Base-by-base conservation (phyloP, 169 alveolate species). In the Plasmodium adleri region DNA sequence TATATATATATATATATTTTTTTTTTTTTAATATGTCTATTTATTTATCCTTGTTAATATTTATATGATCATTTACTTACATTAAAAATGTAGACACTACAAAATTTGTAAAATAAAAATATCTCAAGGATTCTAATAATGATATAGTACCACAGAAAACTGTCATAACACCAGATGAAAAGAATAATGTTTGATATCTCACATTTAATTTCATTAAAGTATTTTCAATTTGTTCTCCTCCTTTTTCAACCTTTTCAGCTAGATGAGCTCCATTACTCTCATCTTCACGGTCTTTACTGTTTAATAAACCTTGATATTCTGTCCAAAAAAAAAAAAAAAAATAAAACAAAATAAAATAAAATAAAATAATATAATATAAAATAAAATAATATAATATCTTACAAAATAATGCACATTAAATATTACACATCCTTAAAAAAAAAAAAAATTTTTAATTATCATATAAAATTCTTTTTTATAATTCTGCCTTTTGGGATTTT, bases 221-320 rank as follows among this genome's bases (percentile, higher is more conserved):
- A 85, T 95, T 95, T 90, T 96, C 98, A 63, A 96, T 93, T 17
- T 96, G 90, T 52, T 97, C 98, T 17, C 98, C 98, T 20, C 98
- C 98, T 54, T 94, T 92, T 78, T 95, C 97, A 90, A 96, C 90
- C 71, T 78, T 78, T 66, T 78, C 90, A 50, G 90, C 90, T 70
- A 78, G 64, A 60, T 78, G 90, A 2, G 90, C 80, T 4, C 90
- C 78, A 59, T 78, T 78, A 9, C 72, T 66, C 54, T 78, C 90
- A 64, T 78, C 90, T 54, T 78, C 90, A 45, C 78, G 20, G 26
- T 78, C 90, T 66, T 78, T 78, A 26, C 80, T 56, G 71, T 78
- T 78, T 72, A 78, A 26, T 52, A 78, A 72, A n/a, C 80, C 80
- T 67, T 78, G 90, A 60, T 78, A 78, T 54, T 78, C 90, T 78